Evolutionary conservation across 1,139 yeast genomes (phyloP).

Genomic region (Geotrichum citri-aurantii): DNA sequence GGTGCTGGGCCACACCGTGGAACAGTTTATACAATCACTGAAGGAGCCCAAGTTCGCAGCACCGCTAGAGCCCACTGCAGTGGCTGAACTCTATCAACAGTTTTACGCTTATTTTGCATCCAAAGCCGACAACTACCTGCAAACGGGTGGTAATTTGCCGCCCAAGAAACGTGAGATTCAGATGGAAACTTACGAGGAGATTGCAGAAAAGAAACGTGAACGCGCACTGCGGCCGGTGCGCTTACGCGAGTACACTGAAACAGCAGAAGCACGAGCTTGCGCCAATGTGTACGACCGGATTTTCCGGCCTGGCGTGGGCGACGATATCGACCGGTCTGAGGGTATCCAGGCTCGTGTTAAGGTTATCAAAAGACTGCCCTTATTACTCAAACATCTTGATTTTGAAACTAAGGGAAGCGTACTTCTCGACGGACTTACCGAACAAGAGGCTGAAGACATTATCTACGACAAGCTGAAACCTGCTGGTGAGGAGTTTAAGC

Average conservation of each 20-base stretch:
- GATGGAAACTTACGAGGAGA: constrained; percentile 35
- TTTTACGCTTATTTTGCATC: constrained; percentile 42
- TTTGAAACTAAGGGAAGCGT: constrained; percentile 19
- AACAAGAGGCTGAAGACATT: constrained; percentile 9
- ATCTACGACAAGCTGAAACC: constrained; percentile 16
- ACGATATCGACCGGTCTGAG: constrained; percentile 29
- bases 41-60: constrained; percentile 51
- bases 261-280: constrained; percentile 41
- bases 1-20: constrained; percentile 31
- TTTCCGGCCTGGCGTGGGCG: constrained; percentile 22
- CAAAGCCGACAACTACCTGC: constrained; percentile 29
- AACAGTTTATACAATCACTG: constrained; percentile 44
- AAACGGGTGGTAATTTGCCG: constrained; percentile 14
- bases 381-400: constrained; percentile 30
- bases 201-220: constrained; percentile 30
- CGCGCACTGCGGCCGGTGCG: constrained; percentile 25
- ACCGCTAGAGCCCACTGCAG: constrained; percentile 49
- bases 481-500: constrained; percentile 27
- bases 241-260: constrained; percentile 34
- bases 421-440: constrained; percentile 13
- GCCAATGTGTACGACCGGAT: constrained; percentile 36
- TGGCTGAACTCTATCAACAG: constrained; percentile 48
- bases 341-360: constrained; percentile 29
- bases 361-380: constrained; percentile 27
- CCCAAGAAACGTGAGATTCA: constrained; percentile 27